These are phyloP conservation scores for Plasmopara viticola DNA, from an alignment of 352 stramenopile genomes.

Conservation along the genomic window DNA sequence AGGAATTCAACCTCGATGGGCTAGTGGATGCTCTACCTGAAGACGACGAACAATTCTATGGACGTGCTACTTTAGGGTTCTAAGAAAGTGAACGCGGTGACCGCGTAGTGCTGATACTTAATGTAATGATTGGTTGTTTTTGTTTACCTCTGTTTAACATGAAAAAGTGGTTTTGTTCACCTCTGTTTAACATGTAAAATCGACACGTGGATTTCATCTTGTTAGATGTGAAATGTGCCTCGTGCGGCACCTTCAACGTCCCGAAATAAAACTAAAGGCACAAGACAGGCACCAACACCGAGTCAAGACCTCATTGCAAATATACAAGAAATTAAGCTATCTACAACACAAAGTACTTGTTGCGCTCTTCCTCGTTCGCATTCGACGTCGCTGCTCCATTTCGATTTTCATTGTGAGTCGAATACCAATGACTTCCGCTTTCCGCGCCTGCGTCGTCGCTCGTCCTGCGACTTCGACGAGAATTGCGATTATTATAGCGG, in stretches of 20 bases:
- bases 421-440: conserved; percentile 33
- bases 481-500: conserved; percentile 70
- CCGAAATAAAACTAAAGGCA: too few species aligned
- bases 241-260: too few species aligned
- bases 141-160: background rate
- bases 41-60: conserved; percentile 80
- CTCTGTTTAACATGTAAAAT: background rate
- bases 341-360: conserved; percentile 84
- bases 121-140: conserved; percentile 35
- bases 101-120: conserved; percentile 14
- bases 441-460: conserved; percentile 60
- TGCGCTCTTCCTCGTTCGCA: conserved; percentile 64
- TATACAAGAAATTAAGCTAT: conserved; percentile 17
- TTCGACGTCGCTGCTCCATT: conserved; percentile 28
- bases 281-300: background rate
- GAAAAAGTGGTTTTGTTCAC: too few species aligned
- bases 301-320: conserved; percentile 11
- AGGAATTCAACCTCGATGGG: conserved; percentile 35
- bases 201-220: background rate
- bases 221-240: background rate
- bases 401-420: conserved; percentile 31
- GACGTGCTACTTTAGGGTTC: conserved; percentile 74
- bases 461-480: conserved; percentile 53
- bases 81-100: conserved; percentile 24
- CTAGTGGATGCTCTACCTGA: conserved; percentile 39